These are phyloP conservation scores for Amauroascus niger DNA, from an alignment of 2,329 filamentous ascomycete species.

Conservation along the genomic window DNA sequence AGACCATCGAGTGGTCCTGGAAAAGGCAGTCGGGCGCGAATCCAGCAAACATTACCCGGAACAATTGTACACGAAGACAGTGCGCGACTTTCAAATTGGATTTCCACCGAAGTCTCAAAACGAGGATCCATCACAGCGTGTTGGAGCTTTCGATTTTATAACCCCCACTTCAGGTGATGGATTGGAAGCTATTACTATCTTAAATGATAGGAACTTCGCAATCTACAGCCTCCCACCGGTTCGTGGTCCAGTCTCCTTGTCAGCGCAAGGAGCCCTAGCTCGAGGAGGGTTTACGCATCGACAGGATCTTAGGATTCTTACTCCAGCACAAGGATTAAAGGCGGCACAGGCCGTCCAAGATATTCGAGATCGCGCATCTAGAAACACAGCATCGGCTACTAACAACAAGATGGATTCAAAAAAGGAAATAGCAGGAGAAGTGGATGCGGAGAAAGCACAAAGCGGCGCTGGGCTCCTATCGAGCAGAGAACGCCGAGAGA, in stretches of 20 bases:
- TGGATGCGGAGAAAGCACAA: background rate
- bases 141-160: slow-evolving; percentile 55
- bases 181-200: slow-evolving; percentile 45
- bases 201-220: slow-evolving; percentile 43
- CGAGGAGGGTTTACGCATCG: slow-evolving; percentile 22
- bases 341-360: slow-evolving; percentile 25
- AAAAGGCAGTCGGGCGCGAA: slow-evolving; percentile 33
- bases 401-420: background rate
- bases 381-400: background rate
- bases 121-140: slow-evolving; percentile 36
- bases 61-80: slow-evolving; percentile 37
- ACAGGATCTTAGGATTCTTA: slow-evolving; percentile 24
- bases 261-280: slow-evolving; percentile 30
- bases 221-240: slow-evolving; percentile 40
- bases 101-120: slow-evolving; percentile 38
- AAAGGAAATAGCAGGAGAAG: background rate
- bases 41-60: slow-evolving; percentile 36
- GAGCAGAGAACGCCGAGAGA: slow-evolving; percentile 33
- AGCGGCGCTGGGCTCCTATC: slow-evolving; percentile 23
- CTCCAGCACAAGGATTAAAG: slow-evolving; percentile 24
- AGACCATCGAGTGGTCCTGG: slow-evolving; percentile 31
- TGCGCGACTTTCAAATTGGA: slow-evolving; percentile 39
- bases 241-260: slow-evolving; percentile 31
- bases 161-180: slow-evolving; percentile 39
- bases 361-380: slow-evolving; percentile 21